These are phyloP conservation scores for Colletotrichum paranaense DNA, from an alignment of 2,329 filamentous ascomycete genomes.

Conservation along the genomic window DNA sequence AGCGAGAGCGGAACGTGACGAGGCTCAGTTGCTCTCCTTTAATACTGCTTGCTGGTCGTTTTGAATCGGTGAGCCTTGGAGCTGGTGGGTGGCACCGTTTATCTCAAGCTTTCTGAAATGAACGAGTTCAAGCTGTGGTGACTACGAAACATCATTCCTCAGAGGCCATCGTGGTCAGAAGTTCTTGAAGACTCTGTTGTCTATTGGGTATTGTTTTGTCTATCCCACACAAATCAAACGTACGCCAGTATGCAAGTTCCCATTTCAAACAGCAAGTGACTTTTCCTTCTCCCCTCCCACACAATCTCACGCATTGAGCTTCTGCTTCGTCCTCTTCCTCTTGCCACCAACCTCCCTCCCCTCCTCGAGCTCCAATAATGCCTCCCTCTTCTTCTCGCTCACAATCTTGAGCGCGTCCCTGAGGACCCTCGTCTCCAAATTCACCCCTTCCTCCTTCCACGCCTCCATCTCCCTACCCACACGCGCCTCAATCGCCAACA, in stretches of 20 bases:
- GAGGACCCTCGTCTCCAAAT: slow-evolving; percentile 89
- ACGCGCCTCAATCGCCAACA: slow-evolving; percentile 89
- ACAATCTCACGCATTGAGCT: slow-evolving; percentile 48
- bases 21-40: no score
- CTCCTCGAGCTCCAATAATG: slow-evolving; percentile 90
- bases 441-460: slow-evolving; percentile 92
- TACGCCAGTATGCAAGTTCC: background rate
- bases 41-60: no score
- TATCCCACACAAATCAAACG: slow-evolving; percentile 10
- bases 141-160: no score
- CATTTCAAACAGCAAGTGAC: no score
- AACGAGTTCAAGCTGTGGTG: no score
- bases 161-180: background rate
- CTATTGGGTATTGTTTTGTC: slow-evolving; percentile 29
- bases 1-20: no score
- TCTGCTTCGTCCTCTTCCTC: slow-evolving; percentile 71
- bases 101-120: no score
- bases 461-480: slow-evolving; percentile 84
- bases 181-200: background rate
- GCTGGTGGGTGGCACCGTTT: no score
- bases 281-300: background rate
- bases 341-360: slow-evolving; percentile 93
- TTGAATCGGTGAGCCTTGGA: no score
- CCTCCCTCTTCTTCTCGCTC: slow-evolving; percentile 95
- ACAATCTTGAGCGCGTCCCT: slow-evolving; percentile 89